Evolutionary conservation across 2,329 filamentous ascomycete species (phyloP).

Genomic region (Hymenotorrendiella dingleyae): DNA sequence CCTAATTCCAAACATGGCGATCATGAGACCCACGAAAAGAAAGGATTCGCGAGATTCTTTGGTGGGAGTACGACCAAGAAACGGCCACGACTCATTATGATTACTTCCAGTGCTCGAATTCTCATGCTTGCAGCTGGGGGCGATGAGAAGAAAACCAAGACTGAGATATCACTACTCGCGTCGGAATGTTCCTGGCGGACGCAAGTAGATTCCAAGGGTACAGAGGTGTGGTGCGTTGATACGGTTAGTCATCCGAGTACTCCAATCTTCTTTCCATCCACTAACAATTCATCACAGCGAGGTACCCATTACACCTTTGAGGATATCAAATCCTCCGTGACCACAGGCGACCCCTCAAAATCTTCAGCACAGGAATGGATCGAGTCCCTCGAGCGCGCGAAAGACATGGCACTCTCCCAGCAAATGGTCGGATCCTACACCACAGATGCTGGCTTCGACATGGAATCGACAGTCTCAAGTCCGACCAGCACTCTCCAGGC

Average conservation of each 20-base stretch:
- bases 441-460: conserved; percentile 61
- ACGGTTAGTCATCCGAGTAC: conserved; percentile 59
- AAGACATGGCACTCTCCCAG: conserved; percentile 75
- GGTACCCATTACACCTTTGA: conserved; percentile 93
- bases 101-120: conserved; percentile 85
- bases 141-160: conserved; percentile 91
- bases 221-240: conserved; percentile 85
- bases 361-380: conserved; percentile 85
- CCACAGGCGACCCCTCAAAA: conserved; percentile 55
- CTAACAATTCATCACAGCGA: conserved; percentile 42
- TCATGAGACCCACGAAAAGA: conserved; percentile 74
- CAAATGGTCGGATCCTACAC: conserved; percentile 61
- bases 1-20: conserved; percentile 65
- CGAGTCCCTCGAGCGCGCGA: conserved; percentile 78
- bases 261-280: neutral
- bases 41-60: conserved; percentile 91
- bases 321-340: conserved; percentile 68
- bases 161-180: conserved; percentile 78
- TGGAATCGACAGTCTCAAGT: conserved; percentile 69
- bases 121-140: conserved; percentile 86
- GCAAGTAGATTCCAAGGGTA: conserved; percentile 78
- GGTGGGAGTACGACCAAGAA: conserved; percentile 88
- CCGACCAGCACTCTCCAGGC: conserved; percentile 65
- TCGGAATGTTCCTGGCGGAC: conserved; percentile 73
- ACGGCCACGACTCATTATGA: conserved; percentile 85